phyloP scores from a whole-genome alignment of 2,329 filamentous ascomycete species.

The Xylaria sp. region DNA sequence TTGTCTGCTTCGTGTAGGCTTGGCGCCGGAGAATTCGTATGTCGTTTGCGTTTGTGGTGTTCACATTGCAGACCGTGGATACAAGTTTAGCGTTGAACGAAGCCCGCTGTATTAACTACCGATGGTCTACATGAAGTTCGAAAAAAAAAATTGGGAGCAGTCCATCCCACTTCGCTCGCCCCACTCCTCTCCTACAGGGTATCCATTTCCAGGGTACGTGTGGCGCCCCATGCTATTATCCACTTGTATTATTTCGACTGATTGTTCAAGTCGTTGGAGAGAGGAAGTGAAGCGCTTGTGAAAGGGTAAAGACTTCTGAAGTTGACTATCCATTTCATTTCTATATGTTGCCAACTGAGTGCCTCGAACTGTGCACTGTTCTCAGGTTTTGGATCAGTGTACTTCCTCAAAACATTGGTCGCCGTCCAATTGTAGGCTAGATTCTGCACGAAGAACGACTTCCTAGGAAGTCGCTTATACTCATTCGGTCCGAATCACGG shows the following conservation, averaged over 20 bases:
- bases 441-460: too few relatives aligned
- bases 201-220: background rate
- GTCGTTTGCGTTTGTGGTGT: background rate
- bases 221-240: background rate
- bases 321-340: too few relatives aligned
- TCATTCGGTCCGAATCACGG: too few relatives aligned
- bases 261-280: background rate
- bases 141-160: conserved; percentile 23
- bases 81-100: background rate
- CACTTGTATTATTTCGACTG: background rate
- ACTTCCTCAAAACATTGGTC: too few relatives aligned
- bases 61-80: background rate
- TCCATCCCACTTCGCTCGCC: conserved; percentile 20
- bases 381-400: background rate
- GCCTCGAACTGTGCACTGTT: background rate
- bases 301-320: background rate
- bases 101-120: background rate
- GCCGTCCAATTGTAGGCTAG: background rate
- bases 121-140: background rate
- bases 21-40: background rate
- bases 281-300: background rate
- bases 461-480: too few relatives aligned
- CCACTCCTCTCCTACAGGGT: conserved; percentile 23
- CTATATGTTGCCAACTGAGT: background rate
- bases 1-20: background rate